Base-by-base conservation (phyloP, 768 basidiomycete species). In the Filobasidium floriforme region DNA sequence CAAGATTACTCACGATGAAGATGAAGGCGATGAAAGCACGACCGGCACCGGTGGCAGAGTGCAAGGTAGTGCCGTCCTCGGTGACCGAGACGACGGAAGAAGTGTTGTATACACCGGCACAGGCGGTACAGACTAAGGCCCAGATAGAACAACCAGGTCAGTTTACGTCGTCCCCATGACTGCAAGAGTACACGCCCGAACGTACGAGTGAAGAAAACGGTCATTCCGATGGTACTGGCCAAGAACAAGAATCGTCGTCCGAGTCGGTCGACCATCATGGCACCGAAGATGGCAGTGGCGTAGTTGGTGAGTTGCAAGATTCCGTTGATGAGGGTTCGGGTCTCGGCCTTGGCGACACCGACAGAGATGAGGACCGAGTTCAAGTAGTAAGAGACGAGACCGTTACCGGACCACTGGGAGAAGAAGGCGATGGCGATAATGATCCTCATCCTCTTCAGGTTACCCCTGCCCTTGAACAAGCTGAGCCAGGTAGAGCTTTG, bases 1-100 rank as follows among this genome's bases (percentile, higher is more conserved):
- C 32, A 9, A 3, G 32, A 9, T 3, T 19, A 41, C 60, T 59
- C 24, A 61, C 44, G 65, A 90, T 76, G 84, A 90, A 90, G 79
- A 90, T 88, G 81, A 89, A 88, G 1, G 84, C 88, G 66, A 92
- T 87, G 78, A 89, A 85, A 24, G 87, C 83, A 71, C 89, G 85
- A 7, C 71, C 80, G 73, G 69, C 28, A 28, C 61, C 51, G 22
- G 63, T 61, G 59, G 54, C 54, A 32, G 54, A 57, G 72, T 74
- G 6, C 75, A 75, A 37, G 81, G 10, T 28, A 29, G 62, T 32
- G 1, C 43, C 43, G 9, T 32, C 28, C 15, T 49, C 19, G 22
- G 19, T 19, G 10, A 60, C 18, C 24, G 19, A 60, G 37, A 40
- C 7, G 5, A 40, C 19, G n/a, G 19, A 6, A 5, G 54, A 57